Conservation (phyloP, 441 rosid species). For the Lepidium campestre region DNA sequence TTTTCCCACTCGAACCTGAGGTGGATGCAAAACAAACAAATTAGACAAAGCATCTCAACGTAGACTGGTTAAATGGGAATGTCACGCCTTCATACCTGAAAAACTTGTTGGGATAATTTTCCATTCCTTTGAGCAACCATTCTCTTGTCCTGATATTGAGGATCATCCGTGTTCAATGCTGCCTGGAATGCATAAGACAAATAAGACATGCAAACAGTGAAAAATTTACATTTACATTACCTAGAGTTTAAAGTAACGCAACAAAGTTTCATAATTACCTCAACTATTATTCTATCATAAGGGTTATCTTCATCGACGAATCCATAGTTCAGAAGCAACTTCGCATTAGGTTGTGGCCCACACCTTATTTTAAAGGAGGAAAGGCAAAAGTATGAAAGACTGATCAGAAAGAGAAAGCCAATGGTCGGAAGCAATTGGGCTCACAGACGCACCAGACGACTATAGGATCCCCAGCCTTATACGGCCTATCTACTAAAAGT, state of each 20-base stretch:
- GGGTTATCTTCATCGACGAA: slow-evolving; percentile 90
- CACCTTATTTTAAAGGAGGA: slow-evolving; percentile 49
- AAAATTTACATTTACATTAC: neutral
- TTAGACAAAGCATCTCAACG: slow-evolving; percentile 9
- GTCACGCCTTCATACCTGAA: slow-evolving; percentile 46
- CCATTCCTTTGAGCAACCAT: slow-evolving; percentile 95
- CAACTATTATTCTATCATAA: slow-evolving; percentile 66
- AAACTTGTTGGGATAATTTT: slow-evolving; percentile 66
- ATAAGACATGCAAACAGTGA: slow-evolving; percentile 19
- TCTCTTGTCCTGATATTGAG: slow-evolving; percentile 95
- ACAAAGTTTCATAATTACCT: slow-evolving; percentile 40
- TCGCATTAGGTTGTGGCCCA: slow-evolving; percentile 95
- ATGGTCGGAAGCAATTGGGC: slow-evolving; percentile 3
- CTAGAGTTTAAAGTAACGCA: neutral
- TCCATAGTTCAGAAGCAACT: slow-evolving; percentile 89
- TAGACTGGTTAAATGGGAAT: neutral
- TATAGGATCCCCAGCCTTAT: slow-evolving; percentile 83
- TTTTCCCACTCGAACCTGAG: slow-evolving; percentile 74
- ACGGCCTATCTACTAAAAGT: slow-evolving; percentile 75
- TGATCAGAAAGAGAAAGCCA: slow-evolving; percentile 16
- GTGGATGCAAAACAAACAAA: slow-evolving; percentile 8
- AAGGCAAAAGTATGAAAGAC: slow-evolving; percentile 15
- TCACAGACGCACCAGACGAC: slow-evolving; percentile 64
- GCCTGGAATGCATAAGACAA: slow-evolving; percentile 42
- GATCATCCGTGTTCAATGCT: slow-evolving; percentile 86